A percentile compares a stretch with the other conserved stretches of the same genome.
phyloP scores from a whole-genome alignment of 331 rosid species.

The Rhamnella rubrinervis region DNA sequence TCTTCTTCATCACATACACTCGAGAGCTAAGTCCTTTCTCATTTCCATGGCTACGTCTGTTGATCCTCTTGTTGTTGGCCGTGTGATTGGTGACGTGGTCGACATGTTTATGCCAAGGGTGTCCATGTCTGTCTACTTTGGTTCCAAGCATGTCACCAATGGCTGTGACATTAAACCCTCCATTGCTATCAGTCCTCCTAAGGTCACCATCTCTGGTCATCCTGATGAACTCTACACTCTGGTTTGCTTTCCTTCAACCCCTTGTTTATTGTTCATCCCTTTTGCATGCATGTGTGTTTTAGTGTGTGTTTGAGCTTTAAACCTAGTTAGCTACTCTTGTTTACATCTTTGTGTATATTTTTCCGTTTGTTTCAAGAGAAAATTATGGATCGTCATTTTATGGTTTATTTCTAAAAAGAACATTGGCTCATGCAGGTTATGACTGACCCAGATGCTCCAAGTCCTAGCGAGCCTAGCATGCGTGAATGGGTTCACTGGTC shows the following conservation, averaged over 20 bases:
- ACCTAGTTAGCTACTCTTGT: background rate
- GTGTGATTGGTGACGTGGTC: constrained; percentile 84
- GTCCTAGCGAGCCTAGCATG: constrained; percentile 95
- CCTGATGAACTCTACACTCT: constrained; percentile 63
- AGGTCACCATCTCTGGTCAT: constrained; percentile 49
- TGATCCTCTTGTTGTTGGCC: constrained; percentile 83
- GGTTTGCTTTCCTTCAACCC: constrained; percentile 19
- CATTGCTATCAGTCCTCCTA: constrained; percentile 56
- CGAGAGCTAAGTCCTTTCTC: background rate
- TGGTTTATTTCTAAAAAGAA: background rate
- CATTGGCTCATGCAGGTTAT: constrained; percentile 49
- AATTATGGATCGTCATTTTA: background rate
- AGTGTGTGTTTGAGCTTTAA: background rate
- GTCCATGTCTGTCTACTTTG: constrained; percentile 66
- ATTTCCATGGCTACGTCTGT: constrained; percentile 62
- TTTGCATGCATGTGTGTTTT: background rate
- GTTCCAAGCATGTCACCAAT: constrained; percentile 72
- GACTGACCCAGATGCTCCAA: constrained; percentile 97
- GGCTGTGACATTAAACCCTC: constrained; percentile 92
- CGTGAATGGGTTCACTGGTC: constrained; percentile 91
- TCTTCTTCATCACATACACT: background rate
- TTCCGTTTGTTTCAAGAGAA: no score
- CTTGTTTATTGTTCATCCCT: background rate
- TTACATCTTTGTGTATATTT: background rate
- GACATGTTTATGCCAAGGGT: constrained; percentile 79